Conservation (phyloP, 176 grass and related monocot genomes). For the Leersia perrieri region DNA sequence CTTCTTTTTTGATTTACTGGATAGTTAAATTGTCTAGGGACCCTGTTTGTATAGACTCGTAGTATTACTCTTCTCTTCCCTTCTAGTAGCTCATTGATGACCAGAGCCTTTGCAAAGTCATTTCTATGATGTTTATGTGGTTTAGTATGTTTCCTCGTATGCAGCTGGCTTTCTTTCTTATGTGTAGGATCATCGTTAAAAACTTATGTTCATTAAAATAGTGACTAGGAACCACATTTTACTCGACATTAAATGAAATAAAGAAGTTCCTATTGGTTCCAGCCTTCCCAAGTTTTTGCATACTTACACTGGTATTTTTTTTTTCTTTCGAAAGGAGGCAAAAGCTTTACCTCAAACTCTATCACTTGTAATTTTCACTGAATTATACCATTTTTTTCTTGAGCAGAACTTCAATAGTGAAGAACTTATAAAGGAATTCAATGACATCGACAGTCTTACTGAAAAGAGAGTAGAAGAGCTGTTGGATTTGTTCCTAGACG, state of each 20-base stretch:
- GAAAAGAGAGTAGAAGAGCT: slow-evolving; percentile 51
- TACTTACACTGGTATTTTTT: not conserved
- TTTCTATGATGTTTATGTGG: not conserved
- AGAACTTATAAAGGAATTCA: slow-evolving; percentile 40
- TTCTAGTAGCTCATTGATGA: not conserved
- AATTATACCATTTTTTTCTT: not conserved
- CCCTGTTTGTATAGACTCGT: not conserved
- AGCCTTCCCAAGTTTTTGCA: not conserved
- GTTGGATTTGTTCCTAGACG: slow-evolving; percentile 43
- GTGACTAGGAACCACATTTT: not conserved
- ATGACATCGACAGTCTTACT: slow-evolving; percentile 44
- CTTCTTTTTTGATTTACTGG: not conserved
- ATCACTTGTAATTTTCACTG: not conserved
- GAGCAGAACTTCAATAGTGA: slow-evolving; percentile 51
- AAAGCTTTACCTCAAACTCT: too few species aligned
- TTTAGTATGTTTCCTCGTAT: not conserved
- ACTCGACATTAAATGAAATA: not conserved
- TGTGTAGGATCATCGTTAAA: not conserved
- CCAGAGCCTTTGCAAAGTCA: not conserved
- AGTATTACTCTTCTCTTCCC: not conserved
- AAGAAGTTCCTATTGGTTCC: not conserved
- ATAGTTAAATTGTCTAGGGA: not conserved
- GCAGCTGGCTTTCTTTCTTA: not conserved
- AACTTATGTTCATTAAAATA: not conserved
- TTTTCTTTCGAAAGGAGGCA: too few species aligned